Conservation (phyloP, 2,329 filamentous ascomycete genomes). For the Stagonosporopsis tanaceti region DNA sequence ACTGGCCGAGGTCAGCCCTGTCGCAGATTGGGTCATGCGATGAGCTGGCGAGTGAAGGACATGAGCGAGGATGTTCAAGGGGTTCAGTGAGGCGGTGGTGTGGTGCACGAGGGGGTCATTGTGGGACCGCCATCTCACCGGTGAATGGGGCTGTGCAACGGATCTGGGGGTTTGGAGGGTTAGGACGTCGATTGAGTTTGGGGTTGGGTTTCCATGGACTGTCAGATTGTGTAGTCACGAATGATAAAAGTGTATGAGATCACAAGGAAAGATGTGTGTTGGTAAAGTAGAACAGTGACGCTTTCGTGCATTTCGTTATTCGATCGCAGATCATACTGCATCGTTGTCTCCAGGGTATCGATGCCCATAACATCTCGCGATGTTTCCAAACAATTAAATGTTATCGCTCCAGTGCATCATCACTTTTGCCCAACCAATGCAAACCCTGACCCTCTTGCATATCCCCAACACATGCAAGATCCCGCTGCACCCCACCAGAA, state of each 20-base stretch:
- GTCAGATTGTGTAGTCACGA: neutral
- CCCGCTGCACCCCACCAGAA: slow-evolving; percentile 14
- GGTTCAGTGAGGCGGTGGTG: slow-evolving; percentile 4
- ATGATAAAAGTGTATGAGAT: neutral
- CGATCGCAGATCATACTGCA: slow-evolving; percentile 16
- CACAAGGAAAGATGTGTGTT: neutral
- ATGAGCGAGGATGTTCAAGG: slow-evolving; percentile 14
- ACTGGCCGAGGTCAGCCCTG: slow-evolving; percentile 5
- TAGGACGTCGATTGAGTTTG: slow-evolving; percentile 1
- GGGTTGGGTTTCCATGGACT: neutral
- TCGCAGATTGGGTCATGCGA: slow-evolving; percentile 5
- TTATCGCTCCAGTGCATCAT: slow-evolving; percentile 18
- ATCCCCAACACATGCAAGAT: slow-evolving; percentile 24
- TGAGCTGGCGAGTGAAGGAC: slow-evolving; percentile 9
- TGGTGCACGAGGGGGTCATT: slow-evolving; percentile 8
- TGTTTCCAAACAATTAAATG: slow-evolving; percentile 18
- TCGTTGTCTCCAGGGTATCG: slow-evolving; percentile 15
- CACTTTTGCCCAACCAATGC: slow-evolving; percentile 19
- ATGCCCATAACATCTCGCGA: slow-evolving; percentile 14
- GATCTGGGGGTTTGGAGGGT: neutral
- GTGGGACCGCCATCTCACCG: slow-evolving; percentile 10
- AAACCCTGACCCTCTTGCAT: slow-evolving; percentile 17
- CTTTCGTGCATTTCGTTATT: slow-evolving; percentile 21
- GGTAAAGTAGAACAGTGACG: slow-evolving; percentile 15
- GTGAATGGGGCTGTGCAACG: slow-evolving; percentile 3